phyloP scores from a whole-genome alignment of 192 early-diverging fungal genomes.

The Jimgerdemannia flammicorona region DNA sequence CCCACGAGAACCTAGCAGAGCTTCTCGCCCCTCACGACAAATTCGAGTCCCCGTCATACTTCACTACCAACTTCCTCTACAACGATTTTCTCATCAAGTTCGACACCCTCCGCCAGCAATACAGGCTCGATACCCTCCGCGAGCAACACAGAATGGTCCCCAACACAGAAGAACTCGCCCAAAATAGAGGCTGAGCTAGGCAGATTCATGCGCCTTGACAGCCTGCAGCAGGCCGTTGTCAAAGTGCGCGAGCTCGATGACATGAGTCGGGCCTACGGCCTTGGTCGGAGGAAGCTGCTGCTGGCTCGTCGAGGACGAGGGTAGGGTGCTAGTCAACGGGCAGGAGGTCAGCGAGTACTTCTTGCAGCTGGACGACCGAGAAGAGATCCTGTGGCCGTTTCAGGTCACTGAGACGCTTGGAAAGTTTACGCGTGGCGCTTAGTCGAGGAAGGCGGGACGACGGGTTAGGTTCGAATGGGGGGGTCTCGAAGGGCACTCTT shows the following conservation, averaged over 20 bases:
- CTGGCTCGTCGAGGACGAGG: conserved; percentile 69
- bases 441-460: conserved; percentile 76
- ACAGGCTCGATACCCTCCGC: not conserved
- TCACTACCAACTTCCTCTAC: conserved; percentile 81
- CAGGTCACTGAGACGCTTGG: conserved; percentile 60
- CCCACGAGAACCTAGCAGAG: conserved; percentile 16
- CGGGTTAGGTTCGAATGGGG: conserved; percentile 39
- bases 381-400: conserved; percentile 72
- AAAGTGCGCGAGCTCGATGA: conserved; percentile 56
- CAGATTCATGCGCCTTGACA: conserved; percentile 28
- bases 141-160: not conserved
- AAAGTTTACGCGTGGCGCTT: conserved; percentile 81
- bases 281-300: conserved; percentile 77
- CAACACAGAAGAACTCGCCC: conserved; percentile 10
- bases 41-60: conserved; percentile 76
- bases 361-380: conserved; percentile 54
- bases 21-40: conserved; percentile 38
- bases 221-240: conserved; percentile 24
- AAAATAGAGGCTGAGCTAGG: conserved; percentile 27
- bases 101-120: conserved; percentile 43
- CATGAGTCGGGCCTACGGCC: conserved; percentile 67
- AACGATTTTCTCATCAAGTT: conserved; percentile 66
- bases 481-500: too few relatives aligned
- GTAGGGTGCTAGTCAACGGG: conserved; percentile 78
- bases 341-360: conserved; percentile 73